Evolutionary conservation across 1,284 basidiomycete species (phyloP), one percentile per base, ranked within the genome.

Genomic region (Apiotrichum domesticum): DNA sequence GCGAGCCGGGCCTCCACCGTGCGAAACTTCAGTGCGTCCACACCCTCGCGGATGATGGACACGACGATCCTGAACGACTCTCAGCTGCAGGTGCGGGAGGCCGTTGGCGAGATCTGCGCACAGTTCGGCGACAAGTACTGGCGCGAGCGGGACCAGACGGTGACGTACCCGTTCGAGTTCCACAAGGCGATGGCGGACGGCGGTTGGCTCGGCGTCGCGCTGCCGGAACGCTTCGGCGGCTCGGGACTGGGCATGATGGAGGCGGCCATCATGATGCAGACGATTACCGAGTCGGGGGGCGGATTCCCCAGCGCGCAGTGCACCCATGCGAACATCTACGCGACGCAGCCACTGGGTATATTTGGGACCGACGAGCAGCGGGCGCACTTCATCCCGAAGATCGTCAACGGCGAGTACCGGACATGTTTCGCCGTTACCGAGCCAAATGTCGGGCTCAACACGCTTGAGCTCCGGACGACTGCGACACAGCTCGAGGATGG

Each of bases 241-340:
- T 54, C 54, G 3, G 59, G 59, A 2, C 52, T 61, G 8, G 59
- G 59, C 10, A 40, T 61, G 15, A 35, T 45, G 33, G 59, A 61
- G 54, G 59, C 56, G 3, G 44, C 54, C 2, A 51, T 56, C 51
- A 61, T 61, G 59, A 58, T 61, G 59, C 59, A 61, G 56, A 61
- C 59, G 7, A 58, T 61, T 54, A 58, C 59, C 39, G 56, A 58
- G 59, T 51, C 47, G 7, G 59, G 59, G 15, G 59, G 54, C 4
- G 59, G 59, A 1, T 61, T 61, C 49, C 59, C 59, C 2, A 54
- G 56, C 15, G 59, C 59, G 6, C 59, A 61, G 54, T 45, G 46
- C 47, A 61, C 56, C 21, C 59, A 61, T 51, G 59, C 51, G 37
- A 61, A 61, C 54, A 47, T 61, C 45, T 61, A 56, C 51, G 59